Base-by-base conservation (phyloP, 2,329 filamentous ascomycete genomes). In the Xylogone sp. region DNA sequence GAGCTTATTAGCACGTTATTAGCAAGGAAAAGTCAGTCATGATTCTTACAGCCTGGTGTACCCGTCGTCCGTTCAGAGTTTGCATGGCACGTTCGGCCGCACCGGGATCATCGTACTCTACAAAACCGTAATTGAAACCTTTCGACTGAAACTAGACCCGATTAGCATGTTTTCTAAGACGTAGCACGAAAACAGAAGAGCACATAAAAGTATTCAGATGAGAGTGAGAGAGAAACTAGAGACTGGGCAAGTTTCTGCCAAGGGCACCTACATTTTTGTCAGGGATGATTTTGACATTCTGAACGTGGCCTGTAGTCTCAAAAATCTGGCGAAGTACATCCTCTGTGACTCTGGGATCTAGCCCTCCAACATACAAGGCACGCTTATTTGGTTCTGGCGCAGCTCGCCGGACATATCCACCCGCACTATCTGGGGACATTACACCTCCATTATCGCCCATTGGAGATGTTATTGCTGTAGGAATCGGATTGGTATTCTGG, bases 261-360 rank as follows among this genome's bases (percentile, higher is more conserved):
- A 69, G 67, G 56, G 67, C 65, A 84, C 90, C 82, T 76, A 96
- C 92, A 74, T 97, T 99, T 81, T 99, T 99, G 79, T 99, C 94
- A 48, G 94, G 94, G 69, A 99, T 99, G 68, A 99, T 97, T 80
- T 99, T 99, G 69, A 99, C 94, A 67, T 90, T 97, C 74, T 96
- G 88, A 59, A 99, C 94, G 73, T 99, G 94, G 52, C 94, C 94
- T 53, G 92, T 97, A 6, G 94, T 99, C 78, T 99, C 94, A 67
- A 99, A 99, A 64, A 97, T 97, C 72, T 97, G 93, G 67, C 91
- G 90, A 70, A 97, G 74, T 51, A 97, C 90, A 68, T 97, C 93
- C 73, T 97, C 93, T 27, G 93, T 97, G 56, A 97, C 93, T 60
- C 94, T 84, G 64, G 92, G 90, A 69, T 99, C 94, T 61, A 99